phyloP scores from a whole-genome alignment of 371 early-diverging fungal genomes.

The Mucor lusitanicus region DNA sequence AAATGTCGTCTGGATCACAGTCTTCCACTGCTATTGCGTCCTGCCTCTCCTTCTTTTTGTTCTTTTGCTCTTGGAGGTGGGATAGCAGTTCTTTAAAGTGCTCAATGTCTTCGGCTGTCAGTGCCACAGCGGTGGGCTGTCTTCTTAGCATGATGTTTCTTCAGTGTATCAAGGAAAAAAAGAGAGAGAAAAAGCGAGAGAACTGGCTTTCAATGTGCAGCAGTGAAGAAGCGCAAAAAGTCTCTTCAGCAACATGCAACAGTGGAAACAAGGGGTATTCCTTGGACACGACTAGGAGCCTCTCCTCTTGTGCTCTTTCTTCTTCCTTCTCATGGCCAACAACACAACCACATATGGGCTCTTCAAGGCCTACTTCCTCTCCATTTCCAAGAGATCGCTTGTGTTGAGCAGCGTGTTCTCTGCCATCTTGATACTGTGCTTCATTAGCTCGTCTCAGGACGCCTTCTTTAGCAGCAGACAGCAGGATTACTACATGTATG shows the following conservation, averaged over 20 bases:
- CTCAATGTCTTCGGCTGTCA: conserved; percentile 13
- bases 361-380: neutral
- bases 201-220: neutral
- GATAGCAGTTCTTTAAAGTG: conserved; percentile 8
- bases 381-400: neutral
- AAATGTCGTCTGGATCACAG: conserved; percentile 2
- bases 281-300: neutral
- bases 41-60: neutral
- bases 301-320: neutral
- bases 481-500: neutral
- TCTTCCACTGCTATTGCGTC: neutral
- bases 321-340: neutral
- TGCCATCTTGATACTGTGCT: neutral
- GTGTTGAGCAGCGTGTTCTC: neutral
- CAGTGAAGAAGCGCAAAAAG: too few relatives aligned
- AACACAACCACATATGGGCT: too few relatives aligned
- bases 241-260: neutral
- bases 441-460: neutral
- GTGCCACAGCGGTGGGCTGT: conserved; percentile 11
- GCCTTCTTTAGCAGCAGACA: neutral
- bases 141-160: conserved; percentile 5
- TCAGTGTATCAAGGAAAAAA: neutral
- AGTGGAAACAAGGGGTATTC: neutral
- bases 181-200: neutral
- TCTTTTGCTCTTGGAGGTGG: conserved; percentile 1